Evolutionary conservation across 2,329 filamentous ascomycete genomes (phyloP).

Genomic region (Fusarium sp.): DNA sequence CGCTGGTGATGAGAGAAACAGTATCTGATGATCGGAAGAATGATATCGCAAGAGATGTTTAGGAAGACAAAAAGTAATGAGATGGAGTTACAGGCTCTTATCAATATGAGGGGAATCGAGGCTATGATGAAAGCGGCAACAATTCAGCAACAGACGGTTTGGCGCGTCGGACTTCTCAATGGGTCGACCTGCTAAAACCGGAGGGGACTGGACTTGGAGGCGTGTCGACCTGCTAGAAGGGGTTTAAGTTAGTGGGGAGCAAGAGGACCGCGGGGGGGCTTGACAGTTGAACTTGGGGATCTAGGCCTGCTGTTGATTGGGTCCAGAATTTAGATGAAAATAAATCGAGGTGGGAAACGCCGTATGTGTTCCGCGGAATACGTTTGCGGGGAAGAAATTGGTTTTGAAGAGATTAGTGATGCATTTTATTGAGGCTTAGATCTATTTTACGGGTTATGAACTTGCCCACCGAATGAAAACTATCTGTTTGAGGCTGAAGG

Average conservation of each 20-base stretch:
- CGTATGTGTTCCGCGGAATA: not conserved
- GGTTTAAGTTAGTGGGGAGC: not conserved
- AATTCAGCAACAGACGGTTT: not conserved
- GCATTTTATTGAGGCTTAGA: no score
- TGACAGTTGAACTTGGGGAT: not conserved
- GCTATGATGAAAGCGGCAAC: not conserved
- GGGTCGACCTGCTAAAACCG: not conserved
- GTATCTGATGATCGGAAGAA: no score
- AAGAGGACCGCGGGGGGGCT: accelerated
- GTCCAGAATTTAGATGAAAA: not conserved
- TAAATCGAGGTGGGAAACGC: not conserved
- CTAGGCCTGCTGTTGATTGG: not conserved
- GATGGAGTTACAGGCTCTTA: not conserved
- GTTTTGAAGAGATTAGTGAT: accelerated
- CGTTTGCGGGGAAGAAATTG: not conserved
- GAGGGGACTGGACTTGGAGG: accelerated
- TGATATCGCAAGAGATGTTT: accelerated
- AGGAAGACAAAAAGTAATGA: not conserved
- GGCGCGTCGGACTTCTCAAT: not conserved
- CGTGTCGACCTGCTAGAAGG: not conserved
- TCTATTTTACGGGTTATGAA: no score
- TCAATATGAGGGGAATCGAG: not conserved
- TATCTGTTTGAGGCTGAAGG: no score
- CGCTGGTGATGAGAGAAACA: not conserved
- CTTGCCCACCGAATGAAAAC: no score